phyloP scores from a whole-genome alignment of 2,329 filamentous ascomycete genomes.

The Cladosporium cucumerinum region DNA sequence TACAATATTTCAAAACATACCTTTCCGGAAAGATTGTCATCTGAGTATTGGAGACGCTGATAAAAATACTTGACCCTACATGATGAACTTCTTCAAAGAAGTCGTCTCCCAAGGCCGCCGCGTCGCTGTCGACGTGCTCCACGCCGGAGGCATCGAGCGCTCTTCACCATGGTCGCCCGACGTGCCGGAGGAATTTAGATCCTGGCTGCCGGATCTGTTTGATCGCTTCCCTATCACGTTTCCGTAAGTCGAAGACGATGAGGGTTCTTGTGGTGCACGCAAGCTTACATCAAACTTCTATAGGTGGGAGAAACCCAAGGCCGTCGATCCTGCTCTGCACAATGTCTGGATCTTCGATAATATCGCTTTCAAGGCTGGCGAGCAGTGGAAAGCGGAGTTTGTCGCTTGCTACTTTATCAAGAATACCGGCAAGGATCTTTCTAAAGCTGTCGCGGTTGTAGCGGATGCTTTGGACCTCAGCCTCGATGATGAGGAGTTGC shows the following conservation, averaged over 20 bases:
- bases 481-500: slow-evolving; percentile 48
- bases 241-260: slow-evolving; percentile 25
- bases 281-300: neutral
- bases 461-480: slow-evolving; percentile 65
- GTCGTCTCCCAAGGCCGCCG: slow-evolving; percentile 29
- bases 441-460: slow-evolving; percentile 67
- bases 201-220: slow-evolving; percentile 35
- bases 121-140: slow-evolving; percentile 27
- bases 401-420: slow-evolving; percentile 77
- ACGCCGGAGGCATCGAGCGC: slow-evolving; percentile 27
- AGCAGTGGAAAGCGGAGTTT: slow-evolving; percentile 74
- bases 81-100: slow-evolving; percentile 29
- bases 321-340: slow-evolving; percentile 61
- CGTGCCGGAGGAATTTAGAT: slow-evolving; percentile 31
- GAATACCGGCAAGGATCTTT: slow-evolving; percentile 63
- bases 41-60: neutral
- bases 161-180: slow-evolving; percentile 33
- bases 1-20: neutral
- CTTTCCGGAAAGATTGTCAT: neutral
- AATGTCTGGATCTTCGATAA: slow-evolving; percentile 89
- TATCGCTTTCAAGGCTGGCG: slow-evolving; percentile 64
- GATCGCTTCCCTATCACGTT: slow-evolving; percentile 53
- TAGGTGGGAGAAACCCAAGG: slow-evolving; percentile 26
- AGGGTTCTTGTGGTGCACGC: too few species aligned
- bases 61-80: neutral